Evolutionary conservation across 306 rosid species (phyloP).

Genomic region (Sesbania bispinosa): DNA sequence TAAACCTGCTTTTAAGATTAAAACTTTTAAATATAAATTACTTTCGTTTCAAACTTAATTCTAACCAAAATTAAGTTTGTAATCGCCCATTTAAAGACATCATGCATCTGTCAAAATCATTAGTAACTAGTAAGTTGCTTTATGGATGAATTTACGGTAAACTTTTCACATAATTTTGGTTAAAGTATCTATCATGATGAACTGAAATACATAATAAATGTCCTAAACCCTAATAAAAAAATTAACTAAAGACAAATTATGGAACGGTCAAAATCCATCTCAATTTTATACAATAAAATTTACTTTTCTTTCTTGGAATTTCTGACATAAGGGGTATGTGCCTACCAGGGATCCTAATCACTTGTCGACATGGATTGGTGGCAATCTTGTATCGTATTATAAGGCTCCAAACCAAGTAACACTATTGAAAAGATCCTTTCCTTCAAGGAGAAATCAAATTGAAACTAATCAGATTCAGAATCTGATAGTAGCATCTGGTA

Average conservation of each 20-base stretch:
- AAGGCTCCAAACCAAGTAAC: not conserved
- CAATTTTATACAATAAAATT: conserved; percentile 13
- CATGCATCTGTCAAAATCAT: no score
- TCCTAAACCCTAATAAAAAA: not conserved
- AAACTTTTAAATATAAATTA: no score
- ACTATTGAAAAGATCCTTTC: conserved; percentile 5
- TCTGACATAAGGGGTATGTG: not conserved
- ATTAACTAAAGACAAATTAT: not conserved
- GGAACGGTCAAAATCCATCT: not conserved
- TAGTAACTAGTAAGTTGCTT: no score
- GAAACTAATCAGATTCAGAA: conserved; percentile 71
- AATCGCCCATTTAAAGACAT: no score
- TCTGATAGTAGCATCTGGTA: conserved; percentile 56
- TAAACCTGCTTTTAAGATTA: no score
- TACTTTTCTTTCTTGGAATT: not conserved
- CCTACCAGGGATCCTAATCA: not conserved
- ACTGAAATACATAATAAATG: not conserved
- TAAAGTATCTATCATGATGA: not conserved
- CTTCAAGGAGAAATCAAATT: not conserved
- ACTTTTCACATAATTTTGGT: not conserved
- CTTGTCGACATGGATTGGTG: not conserved
- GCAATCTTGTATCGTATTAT: not conserved
- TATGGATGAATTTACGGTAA: no score
- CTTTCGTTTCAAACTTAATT: no score
- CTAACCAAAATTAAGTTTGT: no score